phyloP scores from a whole-genome alignment of 2,329 filamentous ascomycete genomes.

The Apiospora malaysiana region DNA sequence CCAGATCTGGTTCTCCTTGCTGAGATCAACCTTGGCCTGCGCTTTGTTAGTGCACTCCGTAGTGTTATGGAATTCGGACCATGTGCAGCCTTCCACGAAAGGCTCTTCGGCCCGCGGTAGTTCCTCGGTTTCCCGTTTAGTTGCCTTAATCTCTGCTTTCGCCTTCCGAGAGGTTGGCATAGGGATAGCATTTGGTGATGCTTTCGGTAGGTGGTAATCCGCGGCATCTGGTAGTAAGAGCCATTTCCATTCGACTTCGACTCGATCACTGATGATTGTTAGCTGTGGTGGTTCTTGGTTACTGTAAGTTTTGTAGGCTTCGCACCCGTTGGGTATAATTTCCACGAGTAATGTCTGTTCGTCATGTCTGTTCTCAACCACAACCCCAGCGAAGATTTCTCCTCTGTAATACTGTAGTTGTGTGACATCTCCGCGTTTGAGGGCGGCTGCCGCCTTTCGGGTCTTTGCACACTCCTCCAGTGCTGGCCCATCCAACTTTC shows the following conservation, averaged over 20 bases:
- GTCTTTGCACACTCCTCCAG: constrained; percentile 75
- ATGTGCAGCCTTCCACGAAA: constrained; percentile 72
- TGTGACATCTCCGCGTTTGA: constrained; percentile 77
- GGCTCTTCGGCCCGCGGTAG: constrained; percentile 68
- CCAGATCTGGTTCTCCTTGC: constrained; percentile 80
- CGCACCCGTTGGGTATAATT: constrained; percentile 81
- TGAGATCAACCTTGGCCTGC: constrained; percentile 74
- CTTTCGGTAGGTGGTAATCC: constrained; percentile 75
- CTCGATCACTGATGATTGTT: constrained; percentile 63
- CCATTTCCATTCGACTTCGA: constrained; percentile 88
- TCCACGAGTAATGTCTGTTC: constrained; percentile 82
- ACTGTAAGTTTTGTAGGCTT: constrained; percentile 21
- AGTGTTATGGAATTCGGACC: constrained; percentile 79
- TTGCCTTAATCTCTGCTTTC: constrained; percentile 71
- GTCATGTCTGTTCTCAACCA: constrained; percentile 79
- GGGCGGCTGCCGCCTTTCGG: constrained; percentile 67
- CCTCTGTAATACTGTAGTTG: constrained; percentile 85
- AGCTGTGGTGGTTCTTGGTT: constrained; percentile 39
- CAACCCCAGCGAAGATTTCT: constrained; percentile 88
- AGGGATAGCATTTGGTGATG: constrained; percentile 73
- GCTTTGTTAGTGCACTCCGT: constrained; percentile 61
- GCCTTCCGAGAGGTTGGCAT: constrained; percentile 69
- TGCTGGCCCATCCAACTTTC: constrained; percentile 70
- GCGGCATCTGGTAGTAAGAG: constrained; percentile 73
- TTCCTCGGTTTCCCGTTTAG: constrained; percentile 63